Evolutionary conservation across 495 filamentous ascomycete genomes (phyloP), one percentile per base, ranked within the genome.

Genomic region (Trichoderma gamsii): DNA sequence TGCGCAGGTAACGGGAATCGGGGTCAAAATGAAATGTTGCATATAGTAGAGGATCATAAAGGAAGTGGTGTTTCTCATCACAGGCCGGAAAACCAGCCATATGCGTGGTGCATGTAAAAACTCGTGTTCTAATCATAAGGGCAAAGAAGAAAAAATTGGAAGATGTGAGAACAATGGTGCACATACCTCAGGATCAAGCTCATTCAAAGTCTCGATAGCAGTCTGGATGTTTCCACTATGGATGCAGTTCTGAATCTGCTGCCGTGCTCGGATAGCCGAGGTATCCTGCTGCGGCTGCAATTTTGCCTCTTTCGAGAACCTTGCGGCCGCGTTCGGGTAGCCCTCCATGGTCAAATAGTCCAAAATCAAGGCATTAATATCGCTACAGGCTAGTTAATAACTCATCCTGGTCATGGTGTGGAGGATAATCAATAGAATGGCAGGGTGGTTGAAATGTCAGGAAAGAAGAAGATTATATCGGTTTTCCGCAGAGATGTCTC

Each of bases 101-200:
- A 92, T 90, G 94, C 92, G 94, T 98, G 94, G 94, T 99, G 96
- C 93, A 98, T 97, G 95, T 80, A 77, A 96, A 61, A 92, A 93
- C 86, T 84, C 81, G 76, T 76, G 77, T 78, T 92, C 81, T 96
- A 96, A 98, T 97, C 94, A 92, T 93, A 43, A 12, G 18, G 46
- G 66, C 38, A 66, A 52, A 64, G 68, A 44, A 63, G 65, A 44
- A 35, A 35, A 41, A 66, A 69, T 41, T n/a, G n/a, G 63, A 64
- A 65, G 35, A 67, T 66, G 46, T 63, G 71, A 21, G 35, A 38
- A 38, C 5, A 16, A 43, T 16, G 23, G 3, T 9, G n/a, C 12
- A 76, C 92, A 79, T 87, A 97, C 95, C 85, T 93, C 88, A 75
- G 92, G 91, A 70, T 96, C 90, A 66, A 95, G 78, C 71, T 96